Evolutionary conservation across 2,329 filamentous ascomycete species (phyloP), one percentile per base, ranked within the genome.

Genomic region (Thielaviopsis musarum): DNA sequence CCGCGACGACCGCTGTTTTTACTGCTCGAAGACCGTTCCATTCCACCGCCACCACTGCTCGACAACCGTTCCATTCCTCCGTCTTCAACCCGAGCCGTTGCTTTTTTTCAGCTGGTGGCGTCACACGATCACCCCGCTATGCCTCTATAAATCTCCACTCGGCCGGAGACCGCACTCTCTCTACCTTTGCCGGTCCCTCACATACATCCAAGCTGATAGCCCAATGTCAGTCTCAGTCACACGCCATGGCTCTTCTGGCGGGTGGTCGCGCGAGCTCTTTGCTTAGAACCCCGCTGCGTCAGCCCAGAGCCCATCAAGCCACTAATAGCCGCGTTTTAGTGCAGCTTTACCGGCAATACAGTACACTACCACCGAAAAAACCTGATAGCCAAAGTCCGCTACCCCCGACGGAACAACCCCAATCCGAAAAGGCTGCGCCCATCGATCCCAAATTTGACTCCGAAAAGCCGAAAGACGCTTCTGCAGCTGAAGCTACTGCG

Each of bases 71-170:
- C 9, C 22, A 52, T 21, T 28, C 26, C 21, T 17, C 34, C 24
- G 17, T 19, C 26, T 51, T 15, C 19, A 52, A 9, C 17, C 21
- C 22, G 9, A 21, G 21, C 22, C 30, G 22, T 41, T 34, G 49
- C 48, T 15, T 34, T 10, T 10, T 57, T 22, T 19, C 24, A 5
- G 53, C 17, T 21, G 30, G 17, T 24, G 34, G 49, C 24, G 28
- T 52, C 41, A 60, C 22, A 38, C 49, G 28, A 26, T 26, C 58
- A 57, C 53, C 48, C 58, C 53, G 54, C 45, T 19, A 48, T 56
- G 17, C 54, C 22, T 41, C 57, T 28, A 45, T 15, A 45, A 17
- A 45, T 15, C 12, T 45, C 38, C 15, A 45, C 38, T 45, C 38
- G 38, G n/a, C 38, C 38, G 2, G 38, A 45, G 38, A 45, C 38